These are phyloP conservation scores for Pseudocercospora musae DNA, from an alignment of 2,329 filamentous ascomycete genomes.

Conservation along the genomic window DNA sequence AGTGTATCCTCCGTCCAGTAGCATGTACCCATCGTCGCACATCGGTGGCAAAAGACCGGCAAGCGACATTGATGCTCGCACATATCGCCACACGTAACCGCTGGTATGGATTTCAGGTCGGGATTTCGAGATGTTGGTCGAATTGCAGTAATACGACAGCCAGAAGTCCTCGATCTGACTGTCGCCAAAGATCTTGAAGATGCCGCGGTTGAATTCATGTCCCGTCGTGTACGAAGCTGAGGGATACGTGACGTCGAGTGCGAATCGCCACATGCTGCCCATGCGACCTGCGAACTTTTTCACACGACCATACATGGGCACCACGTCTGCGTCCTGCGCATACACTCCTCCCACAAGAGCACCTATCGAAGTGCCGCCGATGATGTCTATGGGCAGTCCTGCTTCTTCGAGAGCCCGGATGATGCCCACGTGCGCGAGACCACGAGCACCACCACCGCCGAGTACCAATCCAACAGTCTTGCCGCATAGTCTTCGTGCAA, in stretches of 20 bases:
- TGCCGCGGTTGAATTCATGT: conserved; percentile 97
- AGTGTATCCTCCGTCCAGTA: conserved; percentile 93
- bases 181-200: conserved; percentile 97
- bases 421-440: conserved; percentile 88
- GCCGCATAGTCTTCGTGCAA: conserved; percentile 84
- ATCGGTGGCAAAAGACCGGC: conserved; percentile 88
- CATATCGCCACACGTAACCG: conserved; percentile 96
- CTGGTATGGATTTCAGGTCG: conserved; percentile 89
- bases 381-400: conserved; percentile 90
- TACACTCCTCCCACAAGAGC: conserved; percentile 94
- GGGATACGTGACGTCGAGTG: conserved; percentile 91
- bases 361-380: conserved; percentile 94
- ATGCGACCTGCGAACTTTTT: conserved; percentile 99
- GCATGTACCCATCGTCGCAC: conserved; percentile 95
- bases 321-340: conserved; percentile 91
- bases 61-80: conserved; percentile 93
- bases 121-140: conserved; percentile 95
- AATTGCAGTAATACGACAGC: conserved; percentile 99
- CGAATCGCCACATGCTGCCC: conserved; percentile 99
- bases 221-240: conserved; percentile 96
- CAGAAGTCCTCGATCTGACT: conserved; percentile 98
- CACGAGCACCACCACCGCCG: conserved; percentile 87
- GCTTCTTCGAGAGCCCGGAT: conserved; percentile 94
- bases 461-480: conserved; percentile 93
- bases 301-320: conserved; percentile 92